Percentiles rank a stretch among this genome's conserved stretches.
Evolutionary conservation across 2,329 filamentous ascomycete species (phyloP).

Genomic region (Alternaria sp.): DNA sequence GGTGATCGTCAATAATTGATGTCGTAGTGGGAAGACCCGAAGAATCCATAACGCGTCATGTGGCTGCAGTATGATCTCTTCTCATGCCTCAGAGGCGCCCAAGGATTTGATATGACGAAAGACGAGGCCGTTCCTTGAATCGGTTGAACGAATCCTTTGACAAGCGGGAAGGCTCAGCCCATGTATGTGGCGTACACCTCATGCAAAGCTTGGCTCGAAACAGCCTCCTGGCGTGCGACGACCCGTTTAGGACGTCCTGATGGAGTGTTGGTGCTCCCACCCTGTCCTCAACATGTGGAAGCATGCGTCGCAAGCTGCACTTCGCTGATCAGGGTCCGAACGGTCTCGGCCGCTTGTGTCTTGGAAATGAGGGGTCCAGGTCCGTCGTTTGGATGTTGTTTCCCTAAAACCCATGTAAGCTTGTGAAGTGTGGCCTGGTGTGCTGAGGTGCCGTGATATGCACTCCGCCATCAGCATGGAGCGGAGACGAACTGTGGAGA

Average conservation of each 20-base stretch:
- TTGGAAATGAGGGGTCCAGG: conserved; percentile 21
- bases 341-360: conserved; percentile 10
- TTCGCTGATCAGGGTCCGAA: conserved; percentile 24
- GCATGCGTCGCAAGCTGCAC: conserved; percentile 7
- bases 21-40: not conserved
- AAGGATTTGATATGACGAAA: conserved; percentile 5
- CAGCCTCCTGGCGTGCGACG: conserved; percentile 3
- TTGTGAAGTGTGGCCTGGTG: conserved; percentile 4
- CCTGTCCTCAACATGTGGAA: conserved; percentile 23
- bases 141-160: conserved; percentile 8
- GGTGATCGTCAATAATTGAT: not conserved
- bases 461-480: conserved; percentile 13
- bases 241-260: conserved; percentile 10
- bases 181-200: conserved; percentile 14
- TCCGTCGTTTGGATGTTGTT: conserved; percentile 8
- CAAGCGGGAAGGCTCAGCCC: not conserved
- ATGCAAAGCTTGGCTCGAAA: conserved; percentile 5
- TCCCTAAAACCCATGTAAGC: not conserved
- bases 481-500: conserved; percentile 13
- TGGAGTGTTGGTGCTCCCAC: conserved; percentile 16
- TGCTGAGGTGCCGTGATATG: conserved; percentile 13
- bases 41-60: conserved; percentile 12
- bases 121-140: not conserved
- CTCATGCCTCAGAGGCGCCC: not conserved
- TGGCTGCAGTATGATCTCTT: conserved; percentile 1